Base-by-base conservation (phyloP, 768 basidiomycete species). In the Pleurotus pulmonarius region DNA sequence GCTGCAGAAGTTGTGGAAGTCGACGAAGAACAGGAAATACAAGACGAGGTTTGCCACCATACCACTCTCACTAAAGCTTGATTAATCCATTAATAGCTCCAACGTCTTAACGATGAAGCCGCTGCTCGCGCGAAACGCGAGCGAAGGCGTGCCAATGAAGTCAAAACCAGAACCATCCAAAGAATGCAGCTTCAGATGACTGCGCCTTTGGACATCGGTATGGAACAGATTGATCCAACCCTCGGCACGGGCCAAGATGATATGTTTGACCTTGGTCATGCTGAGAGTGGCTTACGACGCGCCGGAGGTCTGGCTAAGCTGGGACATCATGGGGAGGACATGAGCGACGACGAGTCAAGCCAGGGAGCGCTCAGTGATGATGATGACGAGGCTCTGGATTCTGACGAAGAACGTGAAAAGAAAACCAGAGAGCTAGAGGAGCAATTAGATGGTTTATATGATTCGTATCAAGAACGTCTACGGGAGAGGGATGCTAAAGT, bases 141-240 rank as follows among this genome's bases (percentile, higher is more conserved):
- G 62, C 82, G 90, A 53, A 83, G 94, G 54, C 82, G 86, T 37
- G 85, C 87, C 2, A 98, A 98, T 70, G 97, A 98, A 74, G 77
- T 90, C 65, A 92, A 90, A 72, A 78, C 82, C 25, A 85, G 88
- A 61, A 91, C 93, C 1, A 87, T 98, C 40, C 92, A 93, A 66
- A 88, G 95, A 52, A 90, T 98, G 85, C 97, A 98, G 68, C 79
- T 98, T 46, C 88, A 92, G 66, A 99, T 99, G 97, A 92, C 90
- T 11, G 93, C 94, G 16, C 97, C 97, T n/a, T 75, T 95, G 61
- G 97, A 98, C 63, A 94, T 98, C 60, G 95, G 94, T 67, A 70
- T 94, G 58, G 92, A 94, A 64, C 89, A 90, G 63, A 77, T 81
- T 52, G 94, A 96, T 60, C 73, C 83, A 2, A 78, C 88, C 15